Base-by-base conservation (phyloP, 768 basidiomycete genomes). In the Hericium coralloides region DNA sequence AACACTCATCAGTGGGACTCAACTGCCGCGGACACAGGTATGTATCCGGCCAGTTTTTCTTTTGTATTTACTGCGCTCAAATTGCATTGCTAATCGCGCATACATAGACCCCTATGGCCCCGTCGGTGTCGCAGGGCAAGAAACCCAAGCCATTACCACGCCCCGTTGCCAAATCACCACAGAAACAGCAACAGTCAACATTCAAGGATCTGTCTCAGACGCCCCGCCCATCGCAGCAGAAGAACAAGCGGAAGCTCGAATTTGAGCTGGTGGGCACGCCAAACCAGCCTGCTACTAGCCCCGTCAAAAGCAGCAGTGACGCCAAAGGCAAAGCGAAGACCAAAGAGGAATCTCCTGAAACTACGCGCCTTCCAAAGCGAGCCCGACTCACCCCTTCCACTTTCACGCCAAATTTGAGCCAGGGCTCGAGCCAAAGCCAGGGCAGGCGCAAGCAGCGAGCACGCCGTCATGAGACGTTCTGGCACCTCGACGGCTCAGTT, bases 401-500 rank as follows among this genome's bases (percentile, higher is more conserved):
- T 2, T 20, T 12, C 9, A 45, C n/a, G 43, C 43, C 10, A 15
- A 18, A n/a, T 10, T 4, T 9, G 17, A 9, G n/a, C 18, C 43
- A 15, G 9, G 9, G n/a, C 43, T 10, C 8, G 5, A 9, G n/a
- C 43, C 43, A 45, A 20, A 20, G 12, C n/a, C 43, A 45, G 43
- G 43, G 43, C 1, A 31, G 31, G 31, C 20, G 8, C n/a, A 45
- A 45, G 43, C n/a, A 14, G 43, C 43, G 43, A 15, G 6, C 43
- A 20, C n/a, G 7, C 9, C 53, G 41, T 9, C 65, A 67, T 50
- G 53, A 55, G 0, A 55, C 57, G 17, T 66, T 72, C 51, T 75
- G 74, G 74, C 60, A 69, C 23, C 63, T 66, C 20, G 73, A 73
- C 55, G 74, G 73, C 1, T 67, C 67, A 8, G 63, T 73, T 1